These are phyloP conservation scores for Eucalyptus sideroxylon DNA, from an alignment of 345 rosid species.

Conservation along the genomic window DNA sequence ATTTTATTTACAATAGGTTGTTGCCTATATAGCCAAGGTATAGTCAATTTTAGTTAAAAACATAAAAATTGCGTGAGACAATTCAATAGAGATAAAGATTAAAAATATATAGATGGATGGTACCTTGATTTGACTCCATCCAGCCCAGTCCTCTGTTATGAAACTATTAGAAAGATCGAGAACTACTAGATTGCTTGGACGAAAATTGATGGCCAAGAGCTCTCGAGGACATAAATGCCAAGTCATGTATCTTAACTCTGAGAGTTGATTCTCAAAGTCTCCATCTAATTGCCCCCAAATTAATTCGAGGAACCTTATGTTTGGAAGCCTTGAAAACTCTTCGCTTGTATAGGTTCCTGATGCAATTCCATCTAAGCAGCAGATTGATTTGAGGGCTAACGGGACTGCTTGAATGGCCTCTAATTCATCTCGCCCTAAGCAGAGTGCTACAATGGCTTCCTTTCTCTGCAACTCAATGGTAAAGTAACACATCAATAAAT, in stretches of 20 bases:
- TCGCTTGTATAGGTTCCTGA: not conserved
- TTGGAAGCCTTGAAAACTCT: not conserved
- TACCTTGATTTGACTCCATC: not conserved
- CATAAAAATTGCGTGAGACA: not conserved
- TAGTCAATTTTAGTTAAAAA: too few species aligned
- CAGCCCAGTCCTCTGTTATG: not conserved
- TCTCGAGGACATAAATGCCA: too few species aligned
- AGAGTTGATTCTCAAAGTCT: not conserved
- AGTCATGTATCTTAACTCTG: not conserved
- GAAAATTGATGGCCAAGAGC: too few species aligned
- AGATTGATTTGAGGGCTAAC: too few species aligned
- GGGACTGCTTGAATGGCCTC: too few species aligned
- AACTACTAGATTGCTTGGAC: too few species aligned
- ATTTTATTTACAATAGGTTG: too few species aligned
- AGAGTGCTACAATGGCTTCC: not conserved
- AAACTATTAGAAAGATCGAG: not conserved
- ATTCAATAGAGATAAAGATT: not conserved
- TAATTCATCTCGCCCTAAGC: too few species aligned
- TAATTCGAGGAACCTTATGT: not conserved
- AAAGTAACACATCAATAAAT: not conserved
- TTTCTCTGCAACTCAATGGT: not conserved
- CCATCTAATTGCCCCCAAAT: fast-evolving
- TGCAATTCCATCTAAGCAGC: not conserved
- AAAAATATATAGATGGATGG: fast-evolving
- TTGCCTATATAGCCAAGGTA: too few species aligned